Evolutionary conservation across 345 rosid genomes (phyloP), one percentile per base, ranked within the genome.

Genomic region (Anastatica hierochuntica): DNA sequence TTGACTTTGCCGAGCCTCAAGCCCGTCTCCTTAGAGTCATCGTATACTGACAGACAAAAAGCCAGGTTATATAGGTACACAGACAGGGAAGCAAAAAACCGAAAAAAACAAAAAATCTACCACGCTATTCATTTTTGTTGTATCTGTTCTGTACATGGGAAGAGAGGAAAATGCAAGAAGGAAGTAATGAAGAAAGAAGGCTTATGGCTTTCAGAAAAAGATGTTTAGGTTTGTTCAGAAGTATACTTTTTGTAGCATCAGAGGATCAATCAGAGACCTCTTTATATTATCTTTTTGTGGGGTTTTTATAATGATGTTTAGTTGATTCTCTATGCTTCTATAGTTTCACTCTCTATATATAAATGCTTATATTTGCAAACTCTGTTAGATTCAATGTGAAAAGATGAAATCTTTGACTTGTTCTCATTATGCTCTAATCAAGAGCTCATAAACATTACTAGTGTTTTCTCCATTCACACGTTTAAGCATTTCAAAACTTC

Each of bases 11-110:
- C 1, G 99, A 94, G 75, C 87, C 99, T 10, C 97, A 88, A 68
- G 84, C 97, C 1, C 97, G 99, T 57, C 78, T 94, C 56, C 87
- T 94, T 57, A 85, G 95, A 48, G 95, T 94, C 55, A 78, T 85
- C 73, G 68, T 94, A 62, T 73, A 81, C 38, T 83, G 83, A 84
- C 66, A 50, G 29, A 43, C 17, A 34, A 49, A 29, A 65, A 42
- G 58, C 40, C 64, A 67, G 45, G 54, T 66, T 50, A 37, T 52
- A 51, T 49, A 56, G n/a, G n/a, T n/a, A n/a, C n/a, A n/a, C n/a
- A n/a, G n/a, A n/a, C n/a, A n/a, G n/a, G n/a, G n/a, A n/a, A n/a
- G n/a, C n/a, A n/a, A n/a, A n/a, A n/a, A n/a, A n/a, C n/a, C n/a
- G n/a, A n/a, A n/a, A n/a, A n/a, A n/a, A n/a, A n/a, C n/a, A n/a